Percentiles rank a stretch among this genome's conserved stretches.
Conservation (phyloP, 2,329 filamentous ascomycete species). For the Alternaria infectoria region DNA sequence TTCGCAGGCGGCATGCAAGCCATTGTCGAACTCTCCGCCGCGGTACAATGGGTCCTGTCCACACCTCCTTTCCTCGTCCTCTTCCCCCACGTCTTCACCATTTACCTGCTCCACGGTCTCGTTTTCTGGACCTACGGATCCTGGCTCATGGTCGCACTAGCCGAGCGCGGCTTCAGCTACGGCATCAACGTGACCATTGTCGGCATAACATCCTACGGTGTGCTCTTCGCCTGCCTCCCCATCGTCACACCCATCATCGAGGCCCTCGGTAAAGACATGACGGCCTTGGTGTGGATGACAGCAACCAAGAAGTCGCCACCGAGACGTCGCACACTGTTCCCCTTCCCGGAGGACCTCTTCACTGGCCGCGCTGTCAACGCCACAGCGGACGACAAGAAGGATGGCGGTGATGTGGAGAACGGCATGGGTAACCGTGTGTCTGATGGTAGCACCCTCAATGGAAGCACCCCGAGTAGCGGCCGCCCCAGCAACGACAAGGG, state of each 20-base stretch:
- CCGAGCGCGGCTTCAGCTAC: slow-evolving; percentile 38
- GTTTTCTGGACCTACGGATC: slow-evolving; percentile 54
- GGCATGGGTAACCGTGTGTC: background rate
- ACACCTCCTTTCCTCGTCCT: slow-evolving; percentile 49
- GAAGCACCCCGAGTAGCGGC: background rate
- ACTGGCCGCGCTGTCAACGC: slow-evolving; percentile 13
- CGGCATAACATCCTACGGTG: slow-evolving; percentile 45
- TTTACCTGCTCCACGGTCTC: slow-evolving; percentile 57
- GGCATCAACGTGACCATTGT: slow-evolving; percentile 45
- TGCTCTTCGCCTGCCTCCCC: slow-evolving; percentile 42
- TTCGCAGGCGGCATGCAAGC: slow-evolving; percentile 50
- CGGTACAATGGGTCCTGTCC: slow-evolving; percentile 52
- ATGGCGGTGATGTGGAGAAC: background rate
- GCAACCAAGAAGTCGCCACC: slow-evolving; percentile 45
- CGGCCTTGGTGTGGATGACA: slow-evolving; percentile 45
- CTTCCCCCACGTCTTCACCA: slow-evolving; percentile 59
- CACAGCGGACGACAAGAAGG: background rate
- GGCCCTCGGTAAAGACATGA: slow-evolving; percentile 49
- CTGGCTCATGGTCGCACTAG: slow-evolving; percentile 47
- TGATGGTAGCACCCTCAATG: background rate
- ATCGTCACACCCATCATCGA: slow-evolving; percentile 49
- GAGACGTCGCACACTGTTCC: slow-evolving; percentile 40
- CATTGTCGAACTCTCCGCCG: slow-evolving; percentile 43
- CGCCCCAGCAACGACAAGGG: slow-evolving; percentile 1
- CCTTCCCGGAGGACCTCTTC: slow-evolving; percentile 35